phyloP scores from a whole-genome alignment of 2,329 filamentous ascomycete genomes.

The Hymenoscyphus occultus region DNA sequence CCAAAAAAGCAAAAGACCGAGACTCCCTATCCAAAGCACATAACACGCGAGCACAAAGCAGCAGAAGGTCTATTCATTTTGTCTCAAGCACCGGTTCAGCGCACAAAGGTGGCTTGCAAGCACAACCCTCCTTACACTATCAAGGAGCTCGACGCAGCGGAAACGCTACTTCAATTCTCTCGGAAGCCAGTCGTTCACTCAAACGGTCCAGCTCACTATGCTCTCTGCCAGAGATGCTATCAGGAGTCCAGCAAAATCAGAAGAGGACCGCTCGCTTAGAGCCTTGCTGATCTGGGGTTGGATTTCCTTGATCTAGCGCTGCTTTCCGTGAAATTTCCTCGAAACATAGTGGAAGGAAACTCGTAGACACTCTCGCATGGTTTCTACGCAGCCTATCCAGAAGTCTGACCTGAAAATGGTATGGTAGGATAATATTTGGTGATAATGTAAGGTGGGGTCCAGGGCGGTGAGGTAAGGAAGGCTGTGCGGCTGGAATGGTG shows the following conservation, averaged over 20 bases:
- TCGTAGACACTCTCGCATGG: not conserved
- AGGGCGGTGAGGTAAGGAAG: not conserved
- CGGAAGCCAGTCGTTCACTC: not conserved
- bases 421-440: not conserved
- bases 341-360: not conserved
- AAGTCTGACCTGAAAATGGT: not conserved
- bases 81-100: not conserved
- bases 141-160: not conserved
- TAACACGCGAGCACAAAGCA: not conserved
- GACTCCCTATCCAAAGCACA: not conserved
- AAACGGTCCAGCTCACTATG: not conserved
- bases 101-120: not conserved
- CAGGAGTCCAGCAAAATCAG: too few relatives aligned
- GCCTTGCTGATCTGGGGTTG: not conserved
- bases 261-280: not conserved
- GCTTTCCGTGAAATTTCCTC: not conserved
- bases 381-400: not conserved
- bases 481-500: not conserved
- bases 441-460: not conserved
- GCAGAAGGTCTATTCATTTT: not conserved
- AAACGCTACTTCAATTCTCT: not conserved
- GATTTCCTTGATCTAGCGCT: not conserved
- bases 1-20: not conserved
- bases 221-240: not conserved
- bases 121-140: not conserved